Evolutionary conservation across 2,329 filamentous ascomycete species (phyloP).

Genomic region (Phaeosphaeria sp.): DNA sequence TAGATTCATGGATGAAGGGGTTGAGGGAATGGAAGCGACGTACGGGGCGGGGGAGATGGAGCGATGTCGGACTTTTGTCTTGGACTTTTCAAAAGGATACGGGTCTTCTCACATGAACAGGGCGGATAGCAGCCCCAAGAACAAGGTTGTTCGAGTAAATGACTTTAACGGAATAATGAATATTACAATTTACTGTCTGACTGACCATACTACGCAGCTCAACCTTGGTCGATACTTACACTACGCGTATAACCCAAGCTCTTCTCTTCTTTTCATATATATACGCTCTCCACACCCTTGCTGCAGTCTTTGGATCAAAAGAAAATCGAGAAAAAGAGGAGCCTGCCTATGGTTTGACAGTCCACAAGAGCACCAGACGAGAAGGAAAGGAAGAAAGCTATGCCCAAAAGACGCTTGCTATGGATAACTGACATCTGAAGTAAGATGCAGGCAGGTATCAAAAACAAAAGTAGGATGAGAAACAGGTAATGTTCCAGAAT

Average conservation of each 20-base stretch:
- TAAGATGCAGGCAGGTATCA: conserved; percentile 34
- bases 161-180: conserved; percentile 3
- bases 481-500: conserved; percentile 1
- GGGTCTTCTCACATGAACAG: no score
- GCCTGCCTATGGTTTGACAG: background rate
- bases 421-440: conserved; percentile 32
- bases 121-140: no score
- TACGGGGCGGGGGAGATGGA: background rate
- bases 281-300: no score
- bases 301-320: conserved; percentile 17
- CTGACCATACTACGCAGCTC: background rate
- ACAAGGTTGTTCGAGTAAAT: no score
- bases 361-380: background rate
- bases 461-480: conserved; percentile 20
- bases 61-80: background rate
- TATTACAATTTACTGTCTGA: conserved; percentile 23
- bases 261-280: background rate
- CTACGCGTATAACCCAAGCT: background rate
- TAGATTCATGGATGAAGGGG: background rate
- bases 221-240: background rate
- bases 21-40: background rate
- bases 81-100: no score
- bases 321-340: conserved; percentile 7
- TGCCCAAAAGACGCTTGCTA: conserved; percentile 12
- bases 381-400: background rate